Base-by-base conservation (phyloP, 2,329 filamentous ascomycete species). In the Plenodomus lindquistii region DNA sequence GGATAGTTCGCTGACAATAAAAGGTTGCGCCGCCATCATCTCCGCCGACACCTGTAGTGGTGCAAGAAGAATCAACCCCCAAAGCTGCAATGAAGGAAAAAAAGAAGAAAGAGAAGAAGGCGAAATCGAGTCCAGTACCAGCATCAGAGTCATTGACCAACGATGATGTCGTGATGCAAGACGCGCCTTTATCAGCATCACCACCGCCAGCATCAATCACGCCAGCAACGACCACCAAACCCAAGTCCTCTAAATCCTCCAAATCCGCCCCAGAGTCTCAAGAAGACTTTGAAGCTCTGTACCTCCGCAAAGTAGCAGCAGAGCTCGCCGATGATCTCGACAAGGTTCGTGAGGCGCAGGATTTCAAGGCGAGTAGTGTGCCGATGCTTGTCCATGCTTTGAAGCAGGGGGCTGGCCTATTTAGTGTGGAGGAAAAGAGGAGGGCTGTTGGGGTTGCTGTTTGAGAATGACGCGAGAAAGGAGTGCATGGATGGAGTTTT, bases 311-410 rank as follows among this genome's bases (percentile, higher is more conserved):
- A 50, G 77, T 85, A 5, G 89, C 88, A 0, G 76, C 79, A 42
- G 88, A 91, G 67, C 84, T 92, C 46, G 83, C 85, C 11, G 85
- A 90, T 57, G 88, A 91, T 66, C 78, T 92, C 31, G 85, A 89
- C 73, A 84, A 84, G 69, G 77, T 91, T 52, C 83, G 88, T 55
- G 67, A 69, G 34, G 85, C 88, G 9, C 82, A 84, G 59, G 88
- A 91, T 71, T 92, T 91, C 73, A 85, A 83, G 65, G 76, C 76
- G 49, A 83, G 84, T 42, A 79, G 74, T 54, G 56, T 90, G 22
- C 77, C 79, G 4, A 80, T 89, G 64, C 78, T 91, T 36, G 79
- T 91, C 27, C 77, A 82, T 60, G 86, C 87, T 3, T 69, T 91
- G 57, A 82, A 83, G 73, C 87, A 91, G 63, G 88, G 88, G 0